Evolutionary conservation across 164 flowering plant species (phyloP), one percentile per base, ranked within the genome.

Genomic region (Annona squamosa): DNA sequence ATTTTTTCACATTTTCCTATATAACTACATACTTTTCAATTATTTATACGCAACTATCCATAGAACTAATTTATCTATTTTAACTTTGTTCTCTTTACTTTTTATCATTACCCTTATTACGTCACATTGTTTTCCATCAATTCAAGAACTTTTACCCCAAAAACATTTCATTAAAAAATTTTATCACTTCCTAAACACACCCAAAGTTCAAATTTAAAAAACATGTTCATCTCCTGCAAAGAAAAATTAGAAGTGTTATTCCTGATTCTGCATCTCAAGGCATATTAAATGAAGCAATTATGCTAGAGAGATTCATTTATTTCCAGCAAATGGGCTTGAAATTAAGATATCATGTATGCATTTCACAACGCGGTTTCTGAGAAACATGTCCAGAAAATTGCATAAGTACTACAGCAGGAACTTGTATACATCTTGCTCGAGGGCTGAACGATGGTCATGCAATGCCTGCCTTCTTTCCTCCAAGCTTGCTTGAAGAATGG

Each of bases 391-490:
- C 65, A 64, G 48, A 16, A 41, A 41, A 48, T 68, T 46, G n/a
- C 13, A 37, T 6, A 3, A 4, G 59, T 48, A 47, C 46, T 46
- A 9, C 37, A 69, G 48, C 71, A 47, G 12, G 26, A 37, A 41
- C 63, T 57, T 62, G 47, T 71, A 46, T 91, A 93, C 99, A 74
- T 93, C 98, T 84, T 85, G 82, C 82, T 93, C 94, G 57, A 96
- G 97, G 72, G 89, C 88, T 74, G 82, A 76, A 72, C 97, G 98
- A 42, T 85, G 95, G 68, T 87, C 87, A 75, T 76, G 87, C 84
- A 96, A 78, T 61, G 82, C 84, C 72, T 84, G 80, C 85, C 90
- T 96, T 71, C 86, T 81, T 71, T 63, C 79, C 78, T 90, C 87
- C 82, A 93, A 63, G 72, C 82, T 81, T 69, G 80, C 85, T 79